These are phyloP conservation scores for Nannizzia gypsea DNA, from an alignment of 2,329 filamentous ascomycete genomes.

Conservation along the genomic window DNA sequence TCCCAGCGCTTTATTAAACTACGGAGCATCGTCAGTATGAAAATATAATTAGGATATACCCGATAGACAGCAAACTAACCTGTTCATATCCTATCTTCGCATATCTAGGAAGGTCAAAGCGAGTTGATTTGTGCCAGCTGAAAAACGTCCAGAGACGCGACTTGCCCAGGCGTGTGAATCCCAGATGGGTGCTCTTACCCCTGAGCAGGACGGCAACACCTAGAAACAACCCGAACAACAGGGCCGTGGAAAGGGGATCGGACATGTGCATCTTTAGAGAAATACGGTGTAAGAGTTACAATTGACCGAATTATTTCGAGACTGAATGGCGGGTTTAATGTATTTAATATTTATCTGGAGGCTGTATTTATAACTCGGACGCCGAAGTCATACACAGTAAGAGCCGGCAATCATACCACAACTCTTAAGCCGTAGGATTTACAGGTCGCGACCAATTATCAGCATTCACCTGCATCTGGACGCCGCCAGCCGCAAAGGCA, in stretches of 20 bases:
- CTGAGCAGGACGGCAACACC: not conserved
- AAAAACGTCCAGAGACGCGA: not conserved
- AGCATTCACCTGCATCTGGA: not conserved
- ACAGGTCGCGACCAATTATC: not conserved
- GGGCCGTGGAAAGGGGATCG: not conserved
- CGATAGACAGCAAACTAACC: not conserved
- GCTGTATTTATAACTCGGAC: not conserved
- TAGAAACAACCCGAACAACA: not conserved
- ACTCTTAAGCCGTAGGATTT: not conserved
- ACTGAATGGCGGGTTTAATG: not conserved
- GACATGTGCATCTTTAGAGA: not conserved
- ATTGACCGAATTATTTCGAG: not conserved
- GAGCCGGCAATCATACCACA: not conserved
- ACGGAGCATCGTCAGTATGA: not conserved
- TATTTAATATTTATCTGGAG: not conserved
- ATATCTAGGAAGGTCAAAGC: not conserved
- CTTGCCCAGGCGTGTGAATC: not conserved
- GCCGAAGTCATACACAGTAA: not conserved
- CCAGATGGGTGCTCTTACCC: not conserved
- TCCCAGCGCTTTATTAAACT: not conserved
- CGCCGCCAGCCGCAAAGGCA: not conserved
- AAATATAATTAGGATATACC: not conserved
- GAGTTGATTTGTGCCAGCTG: not conserved
- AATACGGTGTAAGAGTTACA: not conserved
- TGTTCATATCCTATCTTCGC: not conserved